Base-by-base conservation (phyloP, 2,329 filamentous ascomycete genomes). In the Fusarium cicatricum region DNA sequence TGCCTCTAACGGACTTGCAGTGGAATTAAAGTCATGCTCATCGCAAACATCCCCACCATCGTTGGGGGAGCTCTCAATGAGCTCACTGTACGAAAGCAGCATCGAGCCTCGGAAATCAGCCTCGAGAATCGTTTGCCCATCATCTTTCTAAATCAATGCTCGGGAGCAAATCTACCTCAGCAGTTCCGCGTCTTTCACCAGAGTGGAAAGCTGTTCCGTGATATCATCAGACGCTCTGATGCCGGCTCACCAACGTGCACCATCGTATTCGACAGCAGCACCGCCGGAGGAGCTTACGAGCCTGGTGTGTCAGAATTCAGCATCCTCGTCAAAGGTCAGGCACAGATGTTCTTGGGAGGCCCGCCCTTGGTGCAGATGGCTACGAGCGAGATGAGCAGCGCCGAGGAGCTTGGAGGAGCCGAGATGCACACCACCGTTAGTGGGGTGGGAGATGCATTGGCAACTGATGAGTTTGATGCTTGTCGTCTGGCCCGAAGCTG, bases 301-400 rank as follows among this genome's bases (percentile, higher is more conserved):
- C 63, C 63, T 10, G 63, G 58, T 1, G 34, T 66, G 17, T 66
- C 77, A 2, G 66, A 69, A 52, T 78, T 79, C 47, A 78, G 75
- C 71, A 78, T 70, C 7, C 64, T 70, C 37, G 65, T 55, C 1
- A 28, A 77, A 36, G 69, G 74, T 12, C 76, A 80, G 54, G 77
- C 75, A 0, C 77, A 80, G 49, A 76, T 75, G 0, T 80, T 79
- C 43, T 68, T 80, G 1, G 78, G 72, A 7, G 77, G 78, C 0
- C 78, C 78, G 0, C 78, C 78, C 0, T 67, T 80, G 8, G 77
- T 80, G 1, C 78, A 79, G 53, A 79, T 79, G 77, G 77, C 78
- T 0, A 80, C 77, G 0, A 77, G 78, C 2, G 77, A 80, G 44
- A 58, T 74, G 0, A 72, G 77, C 16, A 74, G 66, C 1, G 75